phyloP scores from a whole-genome alignment of 495 filamentous ascomycete genomes.

The Elasticomyces elasticus region DNA sequence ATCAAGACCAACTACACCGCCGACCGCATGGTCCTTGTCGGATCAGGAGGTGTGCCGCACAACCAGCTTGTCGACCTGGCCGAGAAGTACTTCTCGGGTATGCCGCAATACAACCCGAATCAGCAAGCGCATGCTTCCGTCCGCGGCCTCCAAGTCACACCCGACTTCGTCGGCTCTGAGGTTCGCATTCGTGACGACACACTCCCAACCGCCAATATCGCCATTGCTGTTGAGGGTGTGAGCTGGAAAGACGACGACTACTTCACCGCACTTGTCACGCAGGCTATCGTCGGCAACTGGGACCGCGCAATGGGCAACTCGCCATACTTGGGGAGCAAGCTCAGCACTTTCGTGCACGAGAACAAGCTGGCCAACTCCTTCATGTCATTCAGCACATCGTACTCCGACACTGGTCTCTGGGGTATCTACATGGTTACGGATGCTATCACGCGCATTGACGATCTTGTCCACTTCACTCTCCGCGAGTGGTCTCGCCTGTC shows the following conservation, averaged over 20 bases:
- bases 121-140: slow-evolving; percentile 53
- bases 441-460: slow-evolving; percentile 75
- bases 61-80: slow-evolving; percentile 87
- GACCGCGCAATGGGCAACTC: slow-evolving; percentile 97
- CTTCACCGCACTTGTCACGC: slow-evolving; percentile 93
- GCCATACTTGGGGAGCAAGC: slow-evolving; percentile 91
- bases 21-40: slow-evolving; percentile 97
- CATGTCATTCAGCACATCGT: slow-evolving; percentile 99
- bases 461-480: slow-evolving; percentile 94
- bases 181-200: slow-evolving; percentile 92
- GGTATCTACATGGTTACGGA: slow-evolving; percentile 97
- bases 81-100: slow-evolving; percentile 82
- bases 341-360: slow-evolving; percentile 84
- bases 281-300: slow-evolving; percentile 99
- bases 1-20: slow-evolving; percentile 99
- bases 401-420: slow-evolving; percentile 98
- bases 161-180: slow-evolving; percentile 94
- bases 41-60: slow-evolving; percentile 89
- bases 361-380: slow-evolving; percentile 95
- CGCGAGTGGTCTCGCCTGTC: slow-evolving; percentile 95
- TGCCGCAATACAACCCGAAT: slow-evolving; percentile 63
- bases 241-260: slow-evolving; percentile 99
- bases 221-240: slow-evolving; percentile 97
- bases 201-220: slow-evolving; percentile 90
- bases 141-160: slow-evolving; percentile 56